Conservation (phyloP, 2,329 filamentous ascomycete genomes). For the Penicillium italicum region DNA sequence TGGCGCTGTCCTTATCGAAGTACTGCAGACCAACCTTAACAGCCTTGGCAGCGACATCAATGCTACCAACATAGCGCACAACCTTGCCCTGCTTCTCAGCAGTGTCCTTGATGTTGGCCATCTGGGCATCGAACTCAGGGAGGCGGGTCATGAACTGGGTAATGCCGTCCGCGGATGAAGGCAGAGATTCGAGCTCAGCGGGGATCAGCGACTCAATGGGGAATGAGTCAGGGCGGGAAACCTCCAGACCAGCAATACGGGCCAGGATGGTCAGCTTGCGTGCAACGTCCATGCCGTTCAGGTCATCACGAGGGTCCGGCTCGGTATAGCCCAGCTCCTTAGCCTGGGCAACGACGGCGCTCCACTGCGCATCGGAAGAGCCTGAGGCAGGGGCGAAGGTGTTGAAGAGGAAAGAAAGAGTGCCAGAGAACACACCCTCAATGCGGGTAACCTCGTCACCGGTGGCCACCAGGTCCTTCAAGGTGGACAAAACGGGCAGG, state of each 20-base stretch:
- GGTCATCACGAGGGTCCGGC: conserved; percentile 78
- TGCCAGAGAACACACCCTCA: conserved; percentile 95
- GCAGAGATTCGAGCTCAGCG: conserved; percentile 71
- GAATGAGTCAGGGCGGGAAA: conserved; percentile 82
- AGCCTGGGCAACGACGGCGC: conserved; percentile 83
- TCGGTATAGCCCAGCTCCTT: conserved; percentile 92
- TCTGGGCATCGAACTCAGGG: conserved; percentile 78
- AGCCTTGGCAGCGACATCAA: conserved; percentile 74
- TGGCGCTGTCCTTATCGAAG: conserved; percentile 82
- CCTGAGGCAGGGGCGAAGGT: conserved; percentile 82
- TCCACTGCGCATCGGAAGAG: conserved; percentile 65
- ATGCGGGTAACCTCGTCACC: conserved; percentile 89
- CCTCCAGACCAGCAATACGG: conserved; percentile 73
- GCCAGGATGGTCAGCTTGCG: conserved; percentile 94
- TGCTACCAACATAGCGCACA: conserved; percentile 87
- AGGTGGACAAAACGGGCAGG: conserved; percentile 84
- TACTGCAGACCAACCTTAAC: conserved; percentile 92
- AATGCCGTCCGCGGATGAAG: conserved; percentile 54
- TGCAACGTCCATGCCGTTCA: conserved; percentile 88
- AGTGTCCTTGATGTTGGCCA: conserved; percentile 82
- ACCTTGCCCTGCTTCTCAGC: conserved; percentile 87
- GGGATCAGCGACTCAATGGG: conserved; percentile 93
- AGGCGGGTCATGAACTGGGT: conserved; percentile 82
- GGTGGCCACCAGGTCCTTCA: conserved; percentile 91
- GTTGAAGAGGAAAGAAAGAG: conserved; percentile 98